phyloP scores from a whole-genome alignment of 805 yeast species.

The Candida michaelii region DNA sequence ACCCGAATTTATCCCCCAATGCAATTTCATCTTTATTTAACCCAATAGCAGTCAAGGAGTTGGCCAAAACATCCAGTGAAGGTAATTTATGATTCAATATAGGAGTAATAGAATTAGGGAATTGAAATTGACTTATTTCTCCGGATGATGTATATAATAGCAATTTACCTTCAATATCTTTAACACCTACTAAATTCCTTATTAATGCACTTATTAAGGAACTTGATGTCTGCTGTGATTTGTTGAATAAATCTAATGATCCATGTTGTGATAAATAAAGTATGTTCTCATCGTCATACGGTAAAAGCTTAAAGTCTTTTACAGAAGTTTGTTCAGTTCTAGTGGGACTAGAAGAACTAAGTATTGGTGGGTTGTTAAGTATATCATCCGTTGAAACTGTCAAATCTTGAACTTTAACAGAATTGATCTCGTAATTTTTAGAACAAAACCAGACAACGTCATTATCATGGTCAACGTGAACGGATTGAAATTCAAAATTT shows the following conservation, averaged over 20 bases:
- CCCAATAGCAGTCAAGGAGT: constrained; percentile 45
- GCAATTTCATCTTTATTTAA: constrained; percentile 26
- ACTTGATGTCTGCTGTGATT: constrained; percentile 10
- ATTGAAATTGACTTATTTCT: not conserved
- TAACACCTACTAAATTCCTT: constrained; percentile 40
- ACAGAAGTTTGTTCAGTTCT: constrained; percentile 21
- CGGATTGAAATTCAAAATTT: constrained; percentile 17
- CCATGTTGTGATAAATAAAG: constrained; percentile 36
- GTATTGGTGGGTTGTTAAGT: not conserved
- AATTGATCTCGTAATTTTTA: constrained; percentile 11
- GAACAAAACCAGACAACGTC: constrained; percentile 29
- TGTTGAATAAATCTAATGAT: constrained; percentile 32
- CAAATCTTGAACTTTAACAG: constrained; percentile 15
- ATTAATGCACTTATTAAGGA: constrained; percentile 37
- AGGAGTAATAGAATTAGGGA: constrained; percentile 10
- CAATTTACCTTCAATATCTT: constrained; percentile 27
- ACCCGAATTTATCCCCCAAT: constrained; percentile 53
- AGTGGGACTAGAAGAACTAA: constrained; percentile 10
- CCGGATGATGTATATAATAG: constrained; percentile 47
- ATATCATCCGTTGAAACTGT: constrained; percentile 6
- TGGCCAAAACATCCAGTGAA: constrained; percentile 34
- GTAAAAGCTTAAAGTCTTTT: constrained; percentile 29
- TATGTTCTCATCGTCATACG: constrained; percentile 22
- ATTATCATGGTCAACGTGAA: constrained; percentile 19
- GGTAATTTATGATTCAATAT: constrained; percentile 20